phyloP scores from a whole-genome alignment of 192 early-diverging fungal species.

The Kappamyces sp. region DNA sequence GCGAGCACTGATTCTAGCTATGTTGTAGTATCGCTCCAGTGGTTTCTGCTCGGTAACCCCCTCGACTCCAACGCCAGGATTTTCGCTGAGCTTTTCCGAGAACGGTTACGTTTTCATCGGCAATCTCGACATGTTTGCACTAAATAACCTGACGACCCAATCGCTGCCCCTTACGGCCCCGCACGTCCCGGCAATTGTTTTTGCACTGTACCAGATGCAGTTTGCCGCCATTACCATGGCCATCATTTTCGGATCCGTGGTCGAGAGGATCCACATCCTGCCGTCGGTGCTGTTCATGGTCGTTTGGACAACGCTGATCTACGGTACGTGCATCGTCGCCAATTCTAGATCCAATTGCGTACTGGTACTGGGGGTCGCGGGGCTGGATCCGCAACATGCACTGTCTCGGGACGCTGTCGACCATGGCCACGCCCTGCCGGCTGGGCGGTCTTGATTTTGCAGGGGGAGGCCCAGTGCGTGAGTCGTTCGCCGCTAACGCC shows the following conservation, averaged over 20 bases:
- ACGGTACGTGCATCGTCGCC: slow-evolving; percentile 48
- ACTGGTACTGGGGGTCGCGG: slow-evolving; percentile 84
- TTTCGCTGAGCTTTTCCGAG: slow-evolving; percentile 78
- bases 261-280: slow-evolving; percentile 80
- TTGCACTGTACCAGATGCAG: slow-evolving; percentile 83
- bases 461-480: slow-evolving; percentile 87
- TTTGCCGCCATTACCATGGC: slow-evolving; percentile 89
- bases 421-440: slow-evolving; percentile 19
- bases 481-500: slow-evolving; percentile 13
- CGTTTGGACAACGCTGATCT: slow-evolving; percentile 86
- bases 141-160: slow-evolving; percentile 53
- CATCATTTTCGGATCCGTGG: slow-evolving; percentile 82
- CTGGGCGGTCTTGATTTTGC: slow-evolving; percentile 89
- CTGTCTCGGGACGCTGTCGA: slow-evolving; percentile 24
- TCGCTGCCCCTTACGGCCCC: slow-evolving; percentile 46
- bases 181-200: slow-evolving; percentile 69
- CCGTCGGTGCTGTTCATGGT: slow-evolving; percentile 87
- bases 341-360: slow-evolving; percentile 87
- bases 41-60: slow-evolving; percentile 85
- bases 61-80: slow-evolving; percentile 69
- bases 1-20: neutral
- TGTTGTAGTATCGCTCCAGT: slow-evolving; percentile 78
- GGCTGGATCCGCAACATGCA: slow-evolving; percentile 72
- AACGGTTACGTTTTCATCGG: slow-evolving; percentile 70
- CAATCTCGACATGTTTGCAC: slow-evolving; percentile 68